Base-by-base conservation (phyloP, 768 basidiomycete genomes). In the Pleurotus sapidus region DNA sequence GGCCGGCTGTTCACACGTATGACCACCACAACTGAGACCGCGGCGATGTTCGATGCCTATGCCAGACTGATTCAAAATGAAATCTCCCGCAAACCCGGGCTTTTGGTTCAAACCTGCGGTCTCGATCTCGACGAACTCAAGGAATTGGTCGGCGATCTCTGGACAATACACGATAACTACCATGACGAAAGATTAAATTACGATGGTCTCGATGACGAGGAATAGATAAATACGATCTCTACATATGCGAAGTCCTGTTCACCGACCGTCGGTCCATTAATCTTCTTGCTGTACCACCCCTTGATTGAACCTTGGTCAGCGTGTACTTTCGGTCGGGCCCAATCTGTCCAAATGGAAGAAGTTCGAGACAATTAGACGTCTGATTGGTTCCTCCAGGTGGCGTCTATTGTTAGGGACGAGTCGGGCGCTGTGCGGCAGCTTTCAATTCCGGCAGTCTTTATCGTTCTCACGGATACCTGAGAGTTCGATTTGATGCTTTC, bases 131-230 rank as follows among this genome's bases (percentile, higher is more conserved):
- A 88, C 59, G 86, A 87, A 3, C 61, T 87, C 54, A 76, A 65
- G 55, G 86, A 86, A 50, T 67, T 89, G 34, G 74, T 68, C 14
- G 81, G 83, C 60, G 78, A 79, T 40, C 63, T 89, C 47, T 87
- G 88, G 86, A 78, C 75, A 17, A 69, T 88, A 25, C 77, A 79
- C 48, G 86, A 86, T 58, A 72, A 69, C 60, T 69, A 72, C 24
- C 30, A 34, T 34, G 68, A 67, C 12, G 70, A 72, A 48, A 45
- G 3, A n/a, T 12, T 34, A n/a, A 25, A 9, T 9, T n/a, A 56
- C 46, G 6, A 17, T 1, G 27, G 46, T 30, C 18, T 42, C 23
- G 38, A n/a, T 11, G 18, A n/a, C 3, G 51, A 43, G 15, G 37
- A 54, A 38, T 25, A 17, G 30, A 37, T 30, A 20, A 50, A 25